Base-by-base conservation (phyloP, 257 asterid species). In the Gentiana straminea region DNA sequence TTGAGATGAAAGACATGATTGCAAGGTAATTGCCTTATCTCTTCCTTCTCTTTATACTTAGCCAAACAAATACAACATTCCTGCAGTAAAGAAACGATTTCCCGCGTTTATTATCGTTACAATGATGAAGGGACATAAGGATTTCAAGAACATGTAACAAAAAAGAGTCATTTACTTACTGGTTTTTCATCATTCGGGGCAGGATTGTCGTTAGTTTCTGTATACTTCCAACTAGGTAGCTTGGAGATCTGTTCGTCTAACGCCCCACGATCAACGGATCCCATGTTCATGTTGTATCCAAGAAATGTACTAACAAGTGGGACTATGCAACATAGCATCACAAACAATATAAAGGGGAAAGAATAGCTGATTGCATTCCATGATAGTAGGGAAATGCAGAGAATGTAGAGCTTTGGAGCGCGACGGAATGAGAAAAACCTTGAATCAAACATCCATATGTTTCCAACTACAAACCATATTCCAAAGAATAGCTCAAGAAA, bases 391-490 rank as follows among this genome's bases (percentile, higher is more conserved):
- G 87, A 69, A 70, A 88, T 73, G 77, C 98, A 91, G 53, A 91
- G 90, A 62, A 84, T 45, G 35, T 87, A 94, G 55, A 91, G 96
- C 38, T 78, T 91, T 5, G 95, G 95, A 3, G 95, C 82, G 1
- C 76, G 81, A 7, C 55, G 69, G n/a, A 73, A 84, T 5, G 97
- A 83, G 4, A 88, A 88, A 32, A 85, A 73, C 0, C 98, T 86
- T 2, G 97, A 61, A 64, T 83, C 95, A 49, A 84, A 91, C 33
- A 91, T 77, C 98, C 98, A 91, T 35, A 87, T 88, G 5, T 91
- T 91, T 1, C 98, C 98, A 83, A 87, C 80, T 65, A 91, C 98
- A 49, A 91, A 91, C 98, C 97, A 91, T 74, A 91, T 85, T 9
- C 95, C 98, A 43, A 85, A 87, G 60, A 84, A 58, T 33, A 91